Evolutionary conservation across 306 rosid genomes (phyloP), one percentile per base, ranked within the genome.

Genomic region (Begonia peltatifolia): DNA sequence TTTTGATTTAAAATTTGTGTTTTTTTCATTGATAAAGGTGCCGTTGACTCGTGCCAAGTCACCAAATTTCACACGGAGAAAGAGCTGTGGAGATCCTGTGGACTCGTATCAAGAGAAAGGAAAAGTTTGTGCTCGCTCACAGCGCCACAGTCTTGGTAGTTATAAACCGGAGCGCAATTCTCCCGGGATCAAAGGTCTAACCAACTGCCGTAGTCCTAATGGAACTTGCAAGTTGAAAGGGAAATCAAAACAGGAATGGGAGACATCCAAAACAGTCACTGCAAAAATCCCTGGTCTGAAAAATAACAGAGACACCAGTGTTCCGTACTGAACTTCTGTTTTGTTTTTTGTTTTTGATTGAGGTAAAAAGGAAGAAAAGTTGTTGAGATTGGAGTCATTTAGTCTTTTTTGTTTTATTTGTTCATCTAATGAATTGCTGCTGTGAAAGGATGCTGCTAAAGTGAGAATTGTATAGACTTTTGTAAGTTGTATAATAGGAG

Each of bases 11-110:
- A 30, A 5, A 2, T 2, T 42, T 76, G 44, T 30, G 38, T 5
- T 30, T 30, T 30, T 42, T 72, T 50, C 38, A 30, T 30, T 30
- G 8, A 30, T 30, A 52, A 82, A 90, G 99, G 75, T 67, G 56
- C 99, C 99, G 8, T 69, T 86, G 72, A 92, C 99, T 42, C 79
- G 78, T 20, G 88, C 99, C 49, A 86, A 77, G 81, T 92, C 96
- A 12, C 99, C 99, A 49, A 92, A 86, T 61, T 52, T 83, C 10
- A 63, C 71, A 15, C 69, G 96, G 69, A 83, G 99, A 81, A 86
- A 43, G 86, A 92, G 99, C 84, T 74, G 60, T 18, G 79, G 96
- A 36, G 96, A 92, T 64, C 84, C 79, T 55, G 30, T 61, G 20
- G 43, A 7, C 62, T 3, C 75, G 23, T 14, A 66, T 43, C 35